Evolutionary conservation across 306 rosid species (phyloP), one percentile per base, ranked within the genome.

Genomic region (Pachyrhizus erosus): DNA sequence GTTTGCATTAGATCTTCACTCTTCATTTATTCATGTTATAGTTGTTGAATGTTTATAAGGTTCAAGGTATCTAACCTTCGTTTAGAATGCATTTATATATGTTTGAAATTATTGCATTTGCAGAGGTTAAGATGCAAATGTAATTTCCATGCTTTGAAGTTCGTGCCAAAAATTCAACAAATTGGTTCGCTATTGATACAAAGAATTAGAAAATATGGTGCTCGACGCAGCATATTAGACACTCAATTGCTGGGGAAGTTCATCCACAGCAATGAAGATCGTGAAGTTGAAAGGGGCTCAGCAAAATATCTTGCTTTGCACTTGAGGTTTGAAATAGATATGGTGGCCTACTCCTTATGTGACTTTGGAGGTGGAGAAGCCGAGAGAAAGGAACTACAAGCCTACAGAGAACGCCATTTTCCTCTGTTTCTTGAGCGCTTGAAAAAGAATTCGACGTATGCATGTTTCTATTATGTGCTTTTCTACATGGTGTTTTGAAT

Each of bases 61-160:
- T 77, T 54, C 37, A 72, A 27, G 45, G 42, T 15, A 54, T 23
- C 33, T 54, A 43, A 13, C 62, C 7, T 69, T 51, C 67, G 9
- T 60, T 62, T 43, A 31, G 61, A 10, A 60, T 18, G 12, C 55
- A 40, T 24, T 49, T 57, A 52, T 74, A 39, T 67, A 42, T 73
- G 72, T 31, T 75, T 77, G 52, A 73, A 45, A 57, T 48, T 13
- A 60, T 45, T 80, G 13, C 70, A 31, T 17, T 37, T 66, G 86
- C 94, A 93, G 99, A 92, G 86, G 89, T 34, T 93, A 85, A 89
- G 99, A 90, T 96, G 99, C 90, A 96, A 92, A 91, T 96, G 98
- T 83, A 96, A 96, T 86, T 96, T 92, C 87, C 98, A 96, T 69
- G 97, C 97, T 45, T 78, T 93, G 87, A 93, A 92, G 72, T 96